These are phyloP conservation scores for Albizia julibrissin DNA, from an alignment of 306 rosid species.

Conservation along the genomic window DNA sequence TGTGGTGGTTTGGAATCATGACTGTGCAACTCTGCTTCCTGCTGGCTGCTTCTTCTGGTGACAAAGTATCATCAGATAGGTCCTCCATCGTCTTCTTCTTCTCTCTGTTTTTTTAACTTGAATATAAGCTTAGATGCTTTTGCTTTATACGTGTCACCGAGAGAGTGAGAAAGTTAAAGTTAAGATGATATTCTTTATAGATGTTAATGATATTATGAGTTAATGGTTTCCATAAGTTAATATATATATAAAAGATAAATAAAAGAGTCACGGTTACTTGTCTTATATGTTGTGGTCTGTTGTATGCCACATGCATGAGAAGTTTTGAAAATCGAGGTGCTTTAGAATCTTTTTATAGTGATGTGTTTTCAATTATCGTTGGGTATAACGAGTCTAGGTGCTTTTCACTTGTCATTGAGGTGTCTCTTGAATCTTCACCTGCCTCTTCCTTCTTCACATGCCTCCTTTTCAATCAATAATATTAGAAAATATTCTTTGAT, in stretches of 20 bases:
- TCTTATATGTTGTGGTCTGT: conserved; percentile 28
- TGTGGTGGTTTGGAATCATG: conserved; percentile 43
- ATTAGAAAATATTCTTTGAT: not conserved
- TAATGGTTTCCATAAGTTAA: conserved; percentile 22
- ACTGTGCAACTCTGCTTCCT: conserved; percentile 32
- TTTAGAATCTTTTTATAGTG: not conserved
- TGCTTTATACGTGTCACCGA: not conserved
- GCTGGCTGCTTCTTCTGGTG: conserved; percentile 32
- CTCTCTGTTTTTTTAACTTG: not conserved
- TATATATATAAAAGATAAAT: not conserved
- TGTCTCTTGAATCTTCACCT: not conserved
- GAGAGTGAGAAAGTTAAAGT: not conserved
- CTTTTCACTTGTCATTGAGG: conserved; percentile 25
- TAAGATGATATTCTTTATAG: conserved; percentile 26
- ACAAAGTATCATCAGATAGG: conserved; percentile 41
- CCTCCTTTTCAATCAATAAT: not conserved
- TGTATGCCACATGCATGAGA: conserved; percentile 35
- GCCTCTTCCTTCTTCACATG: conserved; percentile 29
- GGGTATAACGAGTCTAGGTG: not conserved
- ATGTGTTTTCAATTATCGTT: not conserved
- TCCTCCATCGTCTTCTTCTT: conserved; percentile 18
- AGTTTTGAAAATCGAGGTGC: conserved; percentile 30
- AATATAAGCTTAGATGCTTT: not conserved
- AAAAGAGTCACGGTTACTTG: conserved; percentile 47
- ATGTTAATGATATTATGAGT: conserved; percentile 14